Evolutionary conservation across 2,329 filamentous ascomycete genomes (phyloP).

Genomic region (Sclerotinia borealis): DNA sequence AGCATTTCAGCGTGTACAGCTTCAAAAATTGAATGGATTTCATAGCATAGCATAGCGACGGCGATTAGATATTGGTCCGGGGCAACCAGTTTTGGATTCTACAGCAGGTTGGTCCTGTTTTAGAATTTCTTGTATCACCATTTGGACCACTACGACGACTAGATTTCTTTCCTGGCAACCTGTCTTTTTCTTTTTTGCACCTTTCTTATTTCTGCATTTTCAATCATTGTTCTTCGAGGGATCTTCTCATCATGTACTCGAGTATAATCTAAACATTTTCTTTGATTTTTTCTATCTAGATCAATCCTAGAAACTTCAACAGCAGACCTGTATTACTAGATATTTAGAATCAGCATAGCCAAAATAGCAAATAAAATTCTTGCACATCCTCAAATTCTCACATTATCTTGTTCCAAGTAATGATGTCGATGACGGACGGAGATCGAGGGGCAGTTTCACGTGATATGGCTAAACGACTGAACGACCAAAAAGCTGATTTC

Average conservation of each 20-base stretch:
- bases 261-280: neutral
- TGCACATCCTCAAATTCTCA: neutral
- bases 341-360: neutral
- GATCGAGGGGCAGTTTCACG: neutral
- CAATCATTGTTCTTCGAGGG: neutral
- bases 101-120: neutral
- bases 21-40: neutral
- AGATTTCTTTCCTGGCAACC: neutral
- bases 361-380: neutral
- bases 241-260: neutral
- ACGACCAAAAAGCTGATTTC: neutral
- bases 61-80: neutral
- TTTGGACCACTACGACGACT: neutral
- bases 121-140: neutral
- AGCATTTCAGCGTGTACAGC: constrained; percentile 1
- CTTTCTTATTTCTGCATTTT: neutral
- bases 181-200: neutral
- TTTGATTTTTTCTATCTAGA: neutral
- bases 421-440: neutral
- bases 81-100: neutral
- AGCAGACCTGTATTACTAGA: neutral
- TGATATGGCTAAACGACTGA: neutral
- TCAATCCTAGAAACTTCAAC: neutral
- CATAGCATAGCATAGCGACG: neutral
- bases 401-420: neutral